phyloP scores from a whole-genome alignment of 139 green algal species.

The Closterium sp. region DNA sequence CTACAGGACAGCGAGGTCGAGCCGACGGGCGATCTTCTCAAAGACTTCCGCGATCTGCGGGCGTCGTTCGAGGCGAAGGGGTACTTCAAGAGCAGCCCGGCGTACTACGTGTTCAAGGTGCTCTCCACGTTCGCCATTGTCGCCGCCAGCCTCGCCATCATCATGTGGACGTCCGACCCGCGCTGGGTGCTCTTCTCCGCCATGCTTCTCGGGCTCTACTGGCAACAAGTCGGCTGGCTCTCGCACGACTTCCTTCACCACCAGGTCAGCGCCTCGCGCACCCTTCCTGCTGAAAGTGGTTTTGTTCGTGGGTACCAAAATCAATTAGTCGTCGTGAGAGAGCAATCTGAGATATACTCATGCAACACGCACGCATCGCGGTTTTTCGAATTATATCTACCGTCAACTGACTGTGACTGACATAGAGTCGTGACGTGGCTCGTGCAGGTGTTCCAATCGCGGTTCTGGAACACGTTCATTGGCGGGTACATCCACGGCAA shows the following conservation, averaged over 20 bases:
- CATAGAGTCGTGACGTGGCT: conserved; percentile 14
- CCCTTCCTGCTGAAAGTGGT: background rate
- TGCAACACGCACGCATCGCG: background rate
- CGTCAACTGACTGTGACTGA: background rate
- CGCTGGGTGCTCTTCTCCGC: conserved; percentile 44
- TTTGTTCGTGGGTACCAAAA: too few species aligned
- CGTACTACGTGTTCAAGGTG: conserved; percentile 65
- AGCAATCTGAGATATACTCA: background rate
- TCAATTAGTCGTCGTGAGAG: background rate
- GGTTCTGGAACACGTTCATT: conserved; percentile 55
- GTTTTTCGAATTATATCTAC: background rate
- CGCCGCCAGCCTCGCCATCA: conserved; percentile 25
- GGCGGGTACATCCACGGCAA: conserved; percentile 61
- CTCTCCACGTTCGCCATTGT: conserved; percentile 45
- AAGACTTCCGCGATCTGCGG: conserved; percentile 65
- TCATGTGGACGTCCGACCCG: conserved; percentile 2
- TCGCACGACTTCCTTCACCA: conserved; percentile 77
- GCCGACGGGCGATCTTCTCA: conserved; percentile 41
- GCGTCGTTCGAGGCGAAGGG: conserved; percentile 51
- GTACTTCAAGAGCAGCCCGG: conserved; percentile 59
- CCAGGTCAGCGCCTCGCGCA: conserved; percentile 26
- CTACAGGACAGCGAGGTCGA: conserved; percentile 4
- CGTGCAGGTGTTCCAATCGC: conserved; percentile 60
- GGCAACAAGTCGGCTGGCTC: conserved; percentile 73
- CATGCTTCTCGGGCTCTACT: conserved; percentile 64